phyloP scores from a whole-genome alignment of 331 rosid genomes.

The Cydonia oblonga region DNA sequence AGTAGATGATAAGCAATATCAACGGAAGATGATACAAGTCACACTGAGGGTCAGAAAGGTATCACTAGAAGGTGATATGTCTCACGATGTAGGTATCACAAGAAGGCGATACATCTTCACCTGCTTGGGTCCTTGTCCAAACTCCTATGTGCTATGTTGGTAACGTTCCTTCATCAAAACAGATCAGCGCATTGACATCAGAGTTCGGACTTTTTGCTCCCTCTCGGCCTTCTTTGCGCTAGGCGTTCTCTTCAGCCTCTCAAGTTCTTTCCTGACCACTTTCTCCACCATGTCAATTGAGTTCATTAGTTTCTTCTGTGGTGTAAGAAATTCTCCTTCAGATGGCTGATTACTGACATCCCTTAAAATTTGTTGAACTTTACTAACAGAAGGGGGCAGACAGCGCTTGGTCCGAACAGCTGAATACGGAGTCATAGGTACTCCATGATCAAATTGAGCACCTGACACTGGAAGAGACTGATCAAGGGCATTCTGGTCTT shows the following conservation, averaged over 20 bases:
- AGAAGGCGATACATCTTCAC: background rate
- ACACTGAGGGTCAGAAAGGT: background rate
- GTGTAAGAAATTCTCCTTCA: slow-evolving; percentile 46
- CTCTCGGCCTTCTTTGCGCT: slow-evolving; percentile 71
- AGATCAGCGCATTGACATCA: slow-evolving; percentile 80
- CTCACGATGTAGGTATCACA: background rate
- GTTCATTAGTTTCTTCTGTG: slow-evolving; percentile 65
- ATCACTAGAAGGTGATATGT: background rate
- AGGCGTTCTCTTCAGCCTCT: slow-evolving; percentile 52
- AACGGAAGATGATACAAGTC: background rate
- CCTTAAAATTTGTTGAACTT: slow-evolving; percentile 39
- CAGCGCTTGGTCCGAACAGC: slow-evolving; percentile 15
- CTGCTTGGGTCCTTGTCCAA: background rate
- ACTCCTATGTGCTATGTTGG: background rate
- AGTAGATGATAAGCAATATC: background rate
- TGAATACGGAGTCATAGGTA: slow-evolving; percentile 16
- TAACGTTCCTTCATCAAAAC: background rate
- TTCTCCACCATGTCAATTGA: slow-evolving; percentile 59
- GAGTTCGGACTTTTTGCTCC: slow-evolving; percentile 45
- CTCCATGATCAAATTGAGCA: background rate
- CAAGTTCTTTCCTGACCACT: slow-evolving; percentile 50
- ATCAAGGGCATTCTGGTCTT: slow-evolving; percentile 21
- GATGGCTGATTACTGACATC: slow-evolving; percentile 27
- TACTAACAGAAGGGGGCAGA: slow-evolving; percentile 27
- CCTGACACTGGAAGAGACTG: slow-evolving; percentile 7